Conservation (phyloP, 2,329 filamentous ascomycete genomes). For the Penicillium aurantiogriseum region DNA sequence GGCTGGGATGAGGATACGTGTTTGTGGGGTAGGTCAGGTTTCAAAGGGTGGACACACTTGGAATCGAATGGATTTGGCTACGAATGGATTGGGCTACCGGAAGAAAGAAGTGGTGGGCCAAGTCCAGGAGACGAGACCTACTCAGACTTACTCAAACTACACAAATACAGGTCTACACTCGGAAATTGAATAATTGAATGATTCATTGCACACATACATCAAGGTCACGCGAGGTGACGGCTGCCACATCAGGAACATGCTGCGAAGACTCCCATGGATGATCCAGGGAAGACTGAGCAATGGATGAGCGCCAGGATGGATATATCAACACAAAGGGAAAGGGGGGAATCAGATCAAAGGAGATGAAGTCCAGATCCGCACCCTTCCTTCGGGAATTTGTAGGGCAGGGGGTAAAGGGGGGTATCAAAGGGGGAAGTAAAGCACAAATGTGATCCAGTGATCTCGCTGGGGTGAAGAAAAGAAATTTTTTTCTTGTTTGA, state of each 20-base stretch:
- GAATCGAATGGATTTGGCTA: not conserved
- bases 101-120: not conserved
- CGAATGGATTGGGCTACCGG: not conserved
- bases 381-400: not conserved
- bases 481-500: slow-evolving; percentile 16
- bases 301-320: slow-evolving; percentile 34
- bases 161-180: not conserved
- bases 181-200: slow-evolving; percentile 3
- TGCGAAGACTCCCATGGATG: slow-evolving; percentile 1
- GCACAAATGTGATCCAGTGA: slow-evolving; percentile 12
- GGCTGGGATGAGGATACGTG: not conserved
- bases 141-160: not conserved
- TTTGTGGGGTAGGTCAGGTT: slow-evolving; percentile 1
- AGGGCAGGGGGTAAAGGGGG: slow-evolving; percentile 7
- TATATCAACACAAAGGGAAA: slow-evolving; percentile 14
- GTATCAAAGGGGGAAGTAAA: slow-evolving; percentile 13
- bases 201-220: slow-evolving; percentile 19
- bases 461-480: slow-evolving; percentile 11
- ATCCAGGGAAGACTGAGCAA: slow-evolving; percentile 1
- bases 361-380: slow-evolving; percentile 1
- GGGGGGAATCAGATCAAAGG: not conserved
- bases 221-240: slow-evolving; percentile 34
- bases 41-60: not conserved
- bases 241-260: slow-evolving; percentile 32
- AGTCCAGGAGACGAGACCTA: not conserved